Conservation (phyloP, 192 early-diverging fungal genomes). For the Backusella circina region DNA sequence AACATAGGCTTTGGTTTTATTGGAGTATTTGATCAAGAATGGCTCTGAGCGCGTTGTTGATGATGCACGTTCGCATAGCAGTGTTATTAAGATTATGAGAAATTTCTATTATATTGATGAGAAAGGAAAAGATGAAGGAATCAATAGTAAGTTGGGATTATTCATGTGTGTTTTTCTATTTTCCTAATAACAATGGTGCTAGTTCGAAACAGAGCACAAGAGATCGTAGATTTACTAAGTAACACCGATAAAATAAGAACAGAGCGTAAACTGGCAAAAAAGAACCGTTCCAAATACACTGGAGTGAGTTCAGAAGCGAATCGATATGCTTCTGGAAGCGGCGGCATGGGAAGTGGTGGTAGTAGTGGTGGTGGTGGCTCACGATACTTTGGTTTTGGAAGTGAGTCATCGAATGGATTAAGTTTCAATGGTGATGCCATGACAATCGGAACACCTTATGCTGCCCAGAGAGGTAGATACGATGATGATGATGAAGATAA, state of each 20-base stretch:
- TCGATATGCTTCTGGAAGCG: slow-evolving; percentile 34
- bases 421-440: slow-evolving; percentile 35
- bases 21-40: slow-evolving; percentile 95
- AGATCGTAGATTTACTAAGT: slow-evolving; percentile 82
- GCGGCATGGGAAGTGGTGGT: slow-evolving; percentile 28
- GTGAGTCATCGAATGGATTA: slow-evolving; percentile 43
- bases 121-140: slow-evolving; percentile 95
- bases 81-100: slow-evolving; percentile 81
- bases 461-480: neutral
- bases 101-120: slow-evolving; percentile 91
- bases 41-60: slow-evolving; percentile 92
- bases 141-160: slow-evolving; percentile 84
- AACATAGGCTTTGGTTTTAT: slow-evolving; percentile 76
- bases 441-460: slow-evolving; percentile 39
- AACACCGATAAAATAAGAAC: slow-evolving; percentile 75
- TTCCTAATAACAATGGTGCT: neutral
- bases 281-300: slow-evolving; percentile 85
- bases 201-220: slow-evolving; percentile 88
- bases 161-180: no score
- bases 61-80: slow-evolving; percentile 78
- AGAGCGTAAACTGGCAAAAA: slow-evolving; percentile 87
- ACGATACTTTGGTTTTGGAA: slow-evolving; percentile 60
- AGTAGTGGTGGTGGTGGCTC: slow-evolving; percentile 16
- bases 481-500: slow-evolving; percentile 16
- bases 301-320: slow-evolving; percentile 65